A percentile compares a stretch with the other conserved stretches of the same genome.
Evolutionary conservation across 2,329 filamentous ascomycete genomes (phyloP).

Genomic region (Ascochyta pisi): DNA sequence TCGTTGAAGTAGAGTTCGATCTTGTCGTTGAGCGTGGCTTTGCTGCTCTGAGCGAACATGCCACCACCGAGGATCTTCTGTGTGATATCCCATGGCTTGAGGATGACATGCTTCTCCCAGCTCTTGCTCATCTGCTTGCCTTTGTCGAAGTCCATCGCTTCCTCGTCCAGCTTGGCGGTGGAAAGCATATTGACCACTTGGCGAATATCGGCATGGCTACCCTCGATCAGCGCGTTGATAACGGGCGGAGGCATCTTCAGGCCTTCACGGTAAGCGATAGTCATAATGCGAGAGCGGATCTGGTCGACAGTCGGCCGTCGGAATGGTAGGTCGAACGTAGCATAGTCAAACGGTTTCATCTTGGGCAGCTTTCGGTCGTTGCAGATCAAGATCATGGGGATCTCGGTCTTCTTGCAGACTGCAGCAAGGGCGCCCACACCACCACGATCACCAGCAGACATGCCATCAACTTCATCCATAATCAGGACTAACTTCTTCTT

Average conservation of each 20-base stretch:
- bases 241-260: constrained; percentile 83
- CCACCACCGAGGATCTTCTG: constrained; percentile 88
- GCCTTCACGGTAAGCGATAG: constrained; percentile 90
- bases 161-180: constrained; percentile 87
- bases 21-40: constrained; percentile 92
- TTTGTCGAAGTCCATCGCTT: constrained; percentile 80
- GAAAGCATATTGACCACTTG: constrained; percentile 99
- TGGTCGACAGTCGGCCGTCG: constrained; percentile 88
- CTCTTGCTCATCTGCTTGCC: constrained; percentile 94
- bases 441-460: constrained; percentile 96
- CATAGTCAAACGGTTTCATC: constrained; percentile 96
- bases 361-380: constrained; percentile 92
- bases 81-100: constrained; percentile 98
- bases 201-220: constrained; percentile 92
- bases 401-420: constrained; percentile 91
- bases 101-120: constrained; percentile 96
- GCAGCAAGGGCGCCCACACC: constrained; percentile 94
- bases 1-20: constrained; percentile 99
- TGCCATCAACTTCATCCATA: constrained; percentile 99
- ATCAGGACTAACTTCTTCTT: constrained; percentile 96
- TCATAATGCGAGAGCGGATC: constrained; percentile 90
- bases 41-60: constrained; percentile 83
- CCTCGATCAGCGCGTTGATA: constrained; percentile 92
- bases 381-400: constrained; percentile 96
- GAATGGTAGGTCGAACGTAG: constrained; percentile 85